A percentile compares a stretch with the other conserved stretches of the same genome.
These are phyloP conservation scores for Tanacetum coccineum DNA, from an alignment of 129 eudicot species.

Conservation along the genomic window DNA sequence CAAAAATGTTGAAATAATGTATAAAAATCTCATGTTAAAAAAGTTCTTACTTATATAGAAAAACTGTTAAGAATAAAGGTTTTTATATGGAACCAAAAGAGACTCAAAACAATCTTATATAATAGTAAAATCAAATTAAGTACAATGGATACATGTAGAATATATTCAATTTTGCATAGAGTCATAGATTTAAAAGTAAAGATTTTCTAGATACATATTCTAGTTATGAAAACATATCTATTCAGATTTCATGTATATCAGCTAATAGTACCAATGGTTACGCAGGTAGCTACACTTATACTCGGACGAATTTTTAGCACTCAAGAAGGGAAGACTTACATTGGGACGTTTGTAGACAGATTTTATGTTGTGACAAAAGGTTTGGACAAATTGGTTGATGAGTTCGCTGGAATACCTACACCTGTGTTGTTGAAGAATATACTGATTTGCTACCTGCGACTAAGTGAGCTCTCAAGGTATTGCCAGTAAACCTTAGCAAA, in stretches of 20 bases:
- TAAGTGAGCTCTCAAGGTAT: not conserved
- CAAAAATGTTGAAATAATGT: too few relatives aligned
- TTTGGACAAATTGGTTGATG: not conserved
- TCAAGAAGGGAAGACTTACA: not conserved
- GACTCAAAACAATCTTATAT: too few relatives aligned
- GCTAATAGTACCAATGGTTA: not conserved
- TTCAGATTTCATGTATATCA: not conserved
- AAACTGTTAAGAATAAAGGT: too few relatives aligned
- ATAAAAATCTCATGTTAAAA: too few relatives aligned
- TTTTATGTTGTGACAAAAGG: not conserved
- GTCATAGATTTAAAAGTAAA: not conserved
- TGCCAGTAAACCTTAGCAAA: too few relatives aligned
- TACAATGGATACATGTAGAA: too few relatives aligned
- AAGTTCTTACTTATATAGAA: too few relatives aligned
- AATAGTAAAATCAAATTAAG: too few relatives aligned
- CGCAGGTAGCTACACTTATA: not conserved
- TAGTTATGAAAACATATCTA: not conserved
- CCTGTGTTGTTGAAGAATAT: not conserved
- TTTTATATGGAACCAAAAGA: too few relatives aligned
- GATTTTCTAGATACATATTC: not conserved
- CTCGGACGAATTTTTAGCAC: not conserved
- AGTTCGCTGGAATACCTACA: not conserved
- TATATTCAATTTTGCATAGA: too few relatives aligned
- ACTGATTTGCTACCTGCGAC: not conserved
- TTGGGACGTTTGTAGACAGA: not conserved